These are phyloP conservation scores for Durotheca rogersii DNA, from an alignment of 495 filamentous ascomycete species.

Conservation along the genomic window DNA sequence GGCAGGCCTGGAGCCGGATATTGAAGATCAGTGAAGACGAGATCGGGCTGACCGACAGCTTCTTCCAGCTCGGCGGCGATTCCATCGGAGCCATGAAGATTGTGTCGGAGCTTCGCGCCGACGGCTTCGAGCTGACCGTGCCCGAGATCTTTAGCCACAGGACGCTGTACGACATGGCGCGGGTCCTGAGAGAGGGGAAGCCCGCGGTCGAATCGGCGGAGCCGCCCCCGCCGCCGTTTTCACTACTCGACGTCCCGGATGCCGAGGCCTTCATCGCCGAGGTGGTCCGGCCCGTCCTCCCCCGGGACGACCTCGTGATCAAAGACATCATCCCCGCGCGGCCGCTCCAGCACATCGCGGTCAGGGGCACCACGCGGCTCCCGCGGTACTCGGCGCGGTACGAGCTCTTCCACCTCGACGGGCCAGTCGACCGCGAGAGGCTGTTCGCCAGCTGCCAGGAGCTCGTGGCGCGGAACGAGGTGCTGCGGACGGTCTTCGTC, in stretches of 20 bases:
- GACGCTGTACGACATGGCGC: conserved; percentile 50
- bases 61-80: conserved; percentile 66
- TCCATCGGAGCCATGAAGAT: conserved; percentile 71
- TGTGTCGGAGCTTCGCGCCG: conserved; percentile 55
- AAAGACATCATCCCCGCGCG: conserved; percentile 61
- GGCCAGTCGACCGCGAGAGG: conserved; percentile 27
- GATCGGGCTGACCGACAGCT: conserved; percentile 58
- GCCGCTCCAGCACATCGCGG: conserved; percentile 63
- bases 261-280: conserved; percentile 34
- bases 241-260: conserved; percentile 30
- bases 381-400: conserved; percentile 50
- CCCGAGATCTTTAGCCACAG: conserved; percentile 53
- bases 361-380: conserved; percentile 58
- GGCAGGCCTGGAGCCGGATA: conserved; percentile 38
- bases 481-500: conserved; percentile 70
- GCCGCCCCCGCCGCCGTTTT: conserved; percentile 34
- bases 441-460: conserved; percentile 40
- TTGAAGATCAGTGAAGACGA: conserved; percentile 37
- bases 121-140: conserved; percentile 57
- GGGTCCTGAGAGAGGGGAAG: conserved; percentile 23
- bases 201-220: conserved; percentile 9
- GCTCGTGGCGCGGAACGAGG: conserved; percentile 60
- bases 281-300: conserved; percentile 39
- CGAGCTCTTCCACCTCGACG: conserved; percentile 41
- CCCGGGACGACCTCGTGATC: conserved; percentile 47